A percentile compares a stretch with the other conserved stretches of the same genome.
Conservation (phyloP, 1,284 basidiomycete species). For the Apiotrichum montevideense region DNA sequence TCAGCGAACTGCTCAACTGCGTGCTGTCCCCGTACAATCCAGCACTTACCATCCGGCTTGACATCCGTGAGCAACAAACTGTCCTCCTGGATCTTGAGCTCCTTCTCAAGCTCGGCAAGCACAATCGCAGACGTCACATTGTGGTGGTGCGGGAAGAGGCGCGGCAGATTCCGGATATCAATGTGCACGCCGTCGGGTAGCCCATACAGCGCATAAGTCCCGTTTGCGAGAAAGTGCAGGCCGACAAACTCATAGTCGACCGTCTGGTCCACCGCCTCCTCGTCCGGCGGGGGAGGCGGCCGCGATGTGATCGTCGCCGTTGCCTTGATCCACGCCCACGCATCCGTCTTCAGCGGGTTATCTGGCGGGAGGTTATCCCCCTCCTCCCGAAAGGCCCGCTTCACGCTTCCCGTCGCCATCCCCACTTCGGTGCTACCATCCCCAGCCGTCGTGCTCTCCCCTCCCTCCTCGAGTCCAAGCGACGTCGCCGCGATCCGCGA, state of each 20-base stretch:
- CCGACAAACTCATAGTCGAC: slow-evolving; percentile 50
- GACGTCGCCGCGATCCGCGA: slow-evolving; percentile 5
- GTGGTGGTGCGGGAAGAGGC: slow-evolving; percentile 45
- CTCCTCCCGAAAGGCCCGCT: not conserved
- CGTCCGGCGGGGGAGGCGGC: not conserved
- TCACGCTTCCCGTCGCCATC: not conserved
- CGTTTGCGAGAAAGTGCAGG: slow-evolving; percentile 68
- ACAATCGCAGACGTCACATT: slow-evolving; percentile 61
- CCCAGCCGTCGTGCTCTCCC: not conserved
- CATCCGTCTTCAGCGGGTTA: not conserved
- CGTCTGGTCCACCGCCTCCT: not conserved
- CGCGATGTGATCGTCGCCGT: slow-evolving; percentile 17
- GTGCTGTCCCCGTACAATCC: no score
- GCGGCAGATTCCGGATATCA: slow-evolving; percentile 59
- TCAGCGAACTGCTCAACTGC: not conserved
- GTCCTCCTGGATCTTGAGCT: slow-evolving; percentile 29
- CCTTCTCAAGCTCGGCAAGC: slow-evolving; percentile 56
- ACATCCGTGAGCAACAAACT: slow-evolving; percentile 28
- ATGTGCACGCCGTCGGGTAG: slow-evolving; percentile 52
- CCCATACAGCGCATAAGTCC: slow-evolving; percentile 68
- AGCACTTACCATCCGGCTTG: slow-evolving; percentile 31
- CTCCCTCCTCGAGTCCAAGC: not conserved
- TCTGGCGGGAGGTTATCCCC: not conserved
- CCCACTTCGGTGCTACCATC: not conserved
- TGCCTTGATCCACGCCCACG: slow-evolving; percentile 40